Conservation (phyloP, 2,329 filamentous ascomycete genomes). For the Emergomyces orientalis region DNA sequence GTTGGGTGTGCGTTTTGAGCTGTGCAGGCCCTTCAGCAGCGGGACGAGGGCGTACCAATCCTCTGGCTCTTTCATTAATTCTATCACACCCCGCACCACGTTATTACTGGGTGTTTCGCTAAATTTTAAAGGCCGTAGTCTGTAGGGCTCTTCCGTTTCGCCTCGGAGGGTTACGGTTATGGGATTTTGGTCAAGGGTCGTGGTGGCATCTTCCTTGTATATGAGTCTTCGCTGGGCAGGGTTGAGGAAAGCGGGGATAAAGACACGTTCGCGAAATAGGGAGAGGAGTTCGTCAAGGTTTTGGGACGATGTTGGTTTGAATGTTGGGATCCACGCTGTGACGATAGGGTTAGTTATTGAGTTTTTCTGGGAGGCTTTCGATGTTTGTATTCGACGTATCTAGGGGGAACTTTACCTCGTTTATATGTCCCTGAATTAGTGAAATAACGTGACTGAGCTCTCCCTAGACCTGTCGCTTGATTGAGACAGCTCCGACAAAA, state of each 20-base stretch:
- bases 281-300: constrained; percentile 34
- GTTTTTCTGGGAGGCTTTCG: not conserved
- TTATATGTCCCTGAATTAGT: constrained; percentile 26
- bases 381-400: not conserved
- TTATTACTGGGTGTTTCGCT: constrained; percentile 27
- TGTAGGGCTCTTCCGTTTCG: constrained; percentile 29
- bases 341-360: not conserved
- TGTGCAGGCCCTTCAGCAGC: constrained; percentile 32
- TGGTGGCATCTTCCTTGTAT: constrained; percentile 29
- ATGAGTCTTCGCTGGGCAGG: constrained; percentile 32
- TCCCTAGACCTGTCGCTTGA: constrained; percentile 21
- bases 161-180: constrained; percentile 31
- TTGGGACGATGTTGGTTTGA: constrained; percentile 31
- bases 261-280: constrained; percentile 36
- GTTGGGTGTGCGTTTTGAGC: constrained; percentile 22
- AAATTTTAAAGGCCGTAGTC: constrained; percentile 29
- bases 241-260: constrained; percentile 35
- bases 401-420: constrained; percentile 23
- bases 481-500: constrained; percentile 29
- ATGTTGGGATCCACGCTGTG: constrained; percentile 28
- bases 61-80: constrained; percentile 29
- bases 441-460: constrained; percentile 17
- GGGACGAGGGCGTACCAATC: constrained; percentile 36
- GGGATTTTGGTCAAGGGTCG: constrained; percentile 30
- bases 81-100: constrained; percentile 25